Evolutionary conservation across 495 filamentous ascomycete genomes (phyloP).

Genomic region (Penicillium robsamsonii): DNA sequence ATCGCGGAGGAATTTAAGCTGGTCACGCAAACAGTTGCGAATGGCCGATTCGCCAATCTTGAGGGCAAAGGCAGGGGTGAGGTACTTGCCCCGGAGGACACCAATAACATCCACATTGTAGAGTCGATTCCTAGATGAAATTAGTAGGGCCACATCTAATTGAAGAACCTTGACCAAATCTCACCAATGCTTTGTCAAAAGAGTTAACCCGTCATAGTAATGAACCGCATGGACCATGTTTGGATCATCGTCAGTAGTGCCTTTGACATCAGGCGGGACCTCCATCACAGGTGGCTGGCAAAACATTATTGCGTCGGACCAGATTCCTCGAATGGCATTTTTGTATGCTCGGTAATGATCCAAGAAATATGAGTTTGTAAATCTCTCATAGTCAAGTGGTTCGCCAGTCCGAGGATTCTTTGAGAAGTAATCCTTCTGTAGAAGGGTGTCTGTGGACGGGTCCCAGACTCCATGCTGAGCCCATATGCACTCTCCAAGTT

Average conservation of each 20-base stretch:
- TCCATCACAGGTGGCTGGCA: conserved; percentile 92
- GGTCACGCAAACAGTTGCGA: conserved; percentile 88
- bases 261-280: conserved; percentile 84
- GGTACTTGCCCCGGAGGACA: conserved; percentile 82
- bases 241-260: conserved; percentile 81
- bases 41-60: conserved; percentile 94
- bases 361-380: conserved; percentile 89
- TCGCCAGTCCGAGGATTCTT: conserved; percentile 69
- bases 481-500: conserved; percentile 90
- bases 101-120: conserved; percentile 98
- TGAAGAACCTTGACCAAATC: conserved; percentile 3
- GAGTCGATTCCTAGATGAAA: conserved; percentile 64
- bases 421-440: conserved; percentile 86
- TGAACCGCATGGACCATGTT: conserved; percentile 91
- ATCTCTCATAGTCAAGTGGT: conserved; percentile 72
- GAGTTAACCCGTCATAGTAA: conserved; percentile 93
- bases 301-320: conserved; percentile 80
- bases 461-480: conserved; percentile 98
- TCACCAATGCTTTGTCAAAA: conserved; percentile 96
- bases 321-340: conserved; percentile 68
- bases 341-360: conserved; percentile 74
- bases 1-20: conserved; percentile 80
- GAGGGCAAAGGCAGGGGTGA: conserved; percentile 82
- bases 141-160: conserved; percentile 8
- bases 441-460: conserved; percentile 67